These are phyloP conservation scores for Lentinula boryana DNA, from an alignment of 768 basidiomycete genomes.

Conservation along the genomic window DNA sequence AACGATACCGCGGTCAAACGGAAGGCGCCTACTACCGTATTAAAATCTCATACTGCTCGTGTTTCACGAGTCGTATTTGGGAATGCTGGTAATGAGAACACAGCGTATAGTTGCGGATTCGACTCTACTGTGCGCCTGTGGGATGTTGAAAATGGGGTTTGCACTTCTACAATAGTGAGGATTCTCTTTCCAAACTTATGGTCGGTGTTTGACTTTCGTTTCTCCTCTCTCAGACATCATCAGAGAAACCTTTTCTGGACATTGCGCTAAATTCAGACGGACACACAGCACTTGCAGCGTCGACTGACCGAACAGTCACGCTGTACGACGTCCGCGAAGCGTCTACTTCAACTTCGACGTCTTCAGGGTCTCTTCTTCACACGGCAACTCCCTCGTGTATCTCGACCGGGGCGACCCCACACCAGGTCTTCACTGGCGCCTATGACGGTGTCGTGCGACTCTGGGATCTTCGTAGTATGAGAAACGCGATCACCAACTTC, in stretches of 20 bases:
- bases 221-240: constrained; percentile 39
- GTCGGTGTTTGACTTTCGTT: too few species aligned
- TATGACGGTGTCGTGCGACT: constrained; percentile 75
- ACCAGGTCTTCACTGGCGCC: constrained; percentile 64
- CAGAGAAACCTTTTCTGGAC: constrained; percentile 73
- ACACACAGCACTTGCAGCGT: constrained; percentile 49
- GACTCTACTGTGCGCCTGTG: constrained; percentile 88
- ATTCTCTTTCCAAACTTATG: not conserved
- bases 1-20: constrained; percentile 36
- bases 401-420: constrained; percentile 23
- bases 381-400: constrained; percentile 66
- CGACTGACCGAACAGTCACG: constrained; percentile 69
- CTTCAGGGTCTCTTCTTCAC: constrained; percentile 46
- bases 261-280: constrained; percentile 43
- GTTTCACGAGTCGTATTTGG: constrained; percentile 72
- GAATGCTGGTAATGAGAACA: constrained; percentile 16
- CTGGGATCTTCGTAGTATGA: constrained; percentile 73
- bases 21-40: constrained; percentile 65
- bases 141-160: constrained; percentile 79
- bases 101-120: constrained; percentile 75
- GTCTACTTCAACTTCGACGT: constrained; percentile 21
- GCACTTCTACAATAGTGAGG: constrained; percentile 63
- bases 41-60: constrained; percentile 80
- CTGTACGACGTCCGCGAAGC: constrained; percentile 61
- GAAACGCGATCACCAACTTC: constrained; percentile 59